Conservation (phyloP, 2,329 filamentous ascomycete genomes). For the Ascochyta clinopodiicola region DNA sequence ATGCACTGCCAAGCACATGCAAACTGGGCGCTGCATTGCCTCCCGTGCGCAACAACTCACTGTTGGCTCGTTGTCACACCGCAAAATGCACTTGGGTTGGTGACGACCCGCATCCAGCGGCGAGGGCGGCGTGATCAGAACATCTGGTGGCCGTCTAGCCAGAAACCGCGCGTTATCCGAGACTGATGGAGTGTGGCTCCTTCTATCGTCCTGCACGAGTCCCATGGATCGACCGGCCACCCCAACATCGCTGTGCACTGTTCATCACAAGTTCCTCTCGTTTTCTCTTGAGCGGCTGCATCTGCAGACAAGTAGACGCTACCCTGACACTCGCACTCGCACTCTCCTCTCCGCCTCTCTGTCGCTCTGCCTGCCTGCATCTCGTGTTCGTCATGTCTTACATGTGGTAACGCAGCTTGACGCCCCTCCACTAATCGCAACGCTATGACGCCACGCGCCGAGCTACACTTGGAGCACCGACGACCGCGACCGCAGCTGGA, state of each 20-base stretch:
- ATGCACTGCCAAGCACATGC: no score
- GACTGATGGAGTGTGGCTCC: slow-evolving; percentile 19
- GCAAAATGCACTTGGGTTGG: slow-evolving; percentile 9
- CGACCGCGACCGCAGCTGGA: slow-evolving; percentile 34
- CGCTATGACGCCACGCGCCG: slow-evolving; percentile 39
- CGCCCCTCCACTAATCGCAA: slow-evolving; percentile 31
- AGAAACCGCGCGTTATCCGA: slow-evolving; percentile 14
- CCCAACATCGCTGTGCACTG: slow-evolving; percentile 3
- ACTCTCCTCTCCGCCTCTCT: not conserved
- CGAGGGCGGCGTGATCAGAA: slow-evolving; percentile 15
- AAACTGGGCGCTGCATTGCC: no score
- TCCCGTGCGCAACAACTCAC: no score
- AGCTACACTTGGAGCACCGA: slow-evolving; percentile 24
- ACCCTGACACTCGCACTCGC: not conserved
- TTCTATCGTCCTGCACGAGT: slow-evolving; percentile 12
- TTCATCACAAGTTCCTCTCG: not conserved
- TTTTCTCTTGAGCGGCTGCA: not conserved
- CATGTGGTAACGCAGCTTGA: slow-evolving; percentile 9
- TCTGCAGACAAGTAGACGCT: not conserved
- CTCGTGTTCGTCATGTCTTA: slow-evolving; percentile 14
- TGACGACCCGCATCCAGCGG: slow-evolving; percentile 13
- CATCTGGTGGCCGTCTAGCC: slow-evolving; percentile 13
- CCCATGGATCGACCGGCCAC: slow-evolving; percentile 10
- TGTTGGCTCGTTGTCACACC: slow-evolving; percentile 4
- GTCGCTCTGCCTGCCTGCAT: not conserved